These are phyloP conservation scores for Blastomyces percursus DNA, from an alignment of 2,329 filamentous ascomycete genomes.

Conservation along the genomic window DNA sequence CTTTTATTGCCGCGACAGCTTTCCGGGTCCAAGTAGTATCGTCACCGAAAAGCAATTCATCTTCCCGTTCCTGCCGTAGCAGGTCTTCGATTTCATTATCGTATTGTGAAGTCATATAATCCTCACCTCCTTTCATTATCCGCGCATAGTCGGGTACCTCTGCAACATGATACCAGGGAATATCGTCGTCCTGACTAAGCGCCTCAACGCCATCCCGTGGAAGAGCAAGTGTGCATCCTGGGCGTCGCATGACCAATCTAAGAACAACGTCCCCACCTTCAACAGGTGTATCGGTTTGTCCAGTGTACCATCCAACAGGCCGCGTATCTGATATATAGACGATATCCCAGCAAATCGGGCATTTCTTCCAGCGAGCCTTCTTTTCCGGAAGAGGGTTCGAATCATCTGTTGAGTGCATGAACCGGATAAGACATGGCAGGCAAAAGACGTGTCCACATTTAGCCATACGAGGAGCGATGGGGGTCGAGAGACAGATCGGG, in stretches of 20 bases:
- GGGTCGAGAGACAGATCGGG: constrained; percentile 87
- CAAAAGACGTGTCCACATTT: constrained; percentile 97
- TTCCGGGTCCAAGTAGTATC: constrained; percentile 87
- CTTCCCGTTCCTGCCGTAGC: constrained; percentile 67
- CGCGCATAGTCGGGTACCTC: constrained; percentile 91
- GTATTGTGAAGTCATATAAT: constrained; percentile 75
- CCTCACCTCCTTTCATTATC: constrained; percentile 85
- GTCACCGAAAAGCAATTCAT: constrained; percentile 83
- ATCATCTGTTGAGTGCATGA: constrained; percentile 81
- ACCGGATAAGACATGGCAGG: constrained; percentile 81
- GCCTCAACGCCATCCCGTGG: constrained; percentile 56
- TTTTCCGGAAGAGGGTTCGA: constrained; percentile 50
- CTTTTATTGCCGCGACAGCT: constrained; percentile 62
- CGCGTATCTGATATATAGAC: constrained; percentile 86
- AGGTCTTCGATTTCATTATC: constrained; percentile 68
- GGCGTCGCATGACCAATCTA: constrained; percentile 68
- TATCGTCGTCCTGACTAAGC: constrained; percentile 57
- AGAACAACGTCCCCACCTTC: constrained; percentile 85
- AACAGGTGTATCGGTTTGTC: constrained; percentile 61
- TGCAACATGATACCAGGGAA: constrained; percentile 91
- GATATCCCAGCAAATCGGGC: constrained; percentile 86
- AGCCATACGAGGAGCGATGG: constrained; percentile 91
- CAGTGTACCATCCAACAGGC: constrained; percentile 81
- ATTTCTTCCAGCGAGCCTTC: constrained; percentile 79
- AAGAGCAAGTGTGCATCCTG: constrained; percentile 74